Evolutionary conservation across 1,139 yeast species (phyloP).

Genomic region (Lodderomyces jiufengensis): DNA sequence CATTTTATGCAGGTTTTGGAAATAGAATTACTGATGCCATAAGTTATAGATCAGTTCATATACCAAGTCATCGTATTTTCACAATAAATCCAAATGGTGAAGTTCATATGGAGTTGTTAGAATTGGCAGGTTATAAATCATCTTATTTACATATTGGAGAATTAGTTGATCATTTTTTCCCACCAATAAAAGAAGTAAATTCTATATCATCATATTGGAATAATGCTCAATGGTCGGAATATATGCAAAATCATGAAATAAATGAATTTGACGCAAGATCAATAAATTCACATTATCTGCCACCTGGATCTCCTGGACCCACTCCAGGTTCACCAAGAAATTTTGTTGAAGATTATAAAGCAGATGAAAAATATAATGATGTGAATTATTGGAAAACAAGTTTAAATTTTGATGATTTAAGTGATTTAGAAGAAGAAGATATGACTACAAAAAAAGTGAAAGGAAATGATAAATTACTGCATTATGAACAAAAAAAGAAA

Average conservation of each 20-base stretch:
- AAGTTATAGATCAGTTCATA: slow-evolving; percentile 89
- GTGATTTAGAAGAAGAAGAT: slow-evolving; percentile 14
- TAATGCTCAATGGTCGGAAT: slow-evolving; percentile 34
- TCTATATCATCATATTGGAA: slow-evolving; percentile 39
- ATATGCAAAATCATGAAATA: slow-evolving; percentile 18
- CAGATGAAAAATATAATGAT: slow-evolving; percentile 73
- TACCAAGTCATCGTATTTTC: slow-evolving; percentile 91
- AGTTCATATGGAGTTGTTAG: slow-evolving; percentile 94
- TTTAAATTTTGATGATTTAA: slow-evolving; percentile 58
- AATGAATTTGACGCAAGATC: slow-evolving; percentile 7
- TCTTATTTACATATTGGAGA: slow-evolving; percentile 89
- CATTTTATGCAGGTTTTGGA: slow-evolving; percentile 97
- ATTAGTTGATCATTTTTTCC: slow-evolving; percentile 95
- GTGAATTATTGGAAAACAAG: slow-evolving; percentile 93
- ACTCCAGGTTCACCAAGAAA: slow-evolving; percentile 23
- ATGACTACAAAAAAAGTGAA: slow-evolving; percentile 4
- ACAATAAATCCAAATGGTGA: slow-evolving; percentile 97
- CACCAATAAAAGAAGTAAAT: slow-evolving; percentile 59
- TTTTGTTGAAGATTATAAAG: slow-evolving; percentile 21
- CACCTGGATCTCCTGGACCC: slow-evolving; percentile 8
- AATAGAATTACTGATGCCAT: slow-evolving; percentile 96
- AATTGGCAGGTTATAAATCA: slow-evolving; percentile 87
- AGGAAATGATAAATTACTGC: slow-evolving; percentile 14
- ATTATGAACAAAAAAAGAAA: slow-evolving; percentile 3
- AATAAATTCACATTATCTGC: slow-evolving; percentile 13